phyloP scores from a whole-genome alignment of 768 basidiomycete species.

The Coprinopsis strossmayeri region DNA sequence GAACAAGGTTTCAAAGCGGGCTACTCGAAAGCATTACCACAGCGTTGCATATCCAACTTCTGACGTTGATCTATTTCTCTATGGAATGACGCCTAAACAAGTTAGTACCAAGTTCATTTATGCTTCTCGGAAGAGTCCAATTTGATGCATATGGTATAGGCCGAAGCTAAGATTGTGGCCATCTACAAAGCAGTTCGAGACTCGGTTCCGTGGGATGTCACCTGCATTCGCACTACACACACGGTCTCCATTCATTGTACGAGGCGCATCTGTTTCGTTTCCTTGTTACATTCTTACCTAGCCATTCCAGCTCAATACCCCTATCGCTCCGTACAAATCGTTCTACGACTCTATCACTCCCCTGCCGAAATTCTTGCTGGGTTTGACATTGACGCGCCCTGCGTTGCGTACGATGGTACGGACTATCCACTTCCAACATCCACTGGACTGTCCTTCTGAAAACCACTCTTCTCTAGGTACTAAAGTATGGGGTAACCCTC shows the following conservation, averaged over 20 bases:
- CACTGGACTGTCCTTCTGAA: too few relatives aligned
- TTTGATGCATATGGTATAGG: too few relatives aligned
- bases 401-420: slow-evolving; percentile 41
- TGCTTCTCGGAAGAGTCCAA: too few relatives aligned
- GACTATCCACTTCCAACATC: too few relatives aligned
- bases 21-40: slow-evolving; percentile 54
- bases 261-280: too few relatives aligned
- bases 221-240: slow-evolving; percentile 60
- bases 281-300: not conserved
- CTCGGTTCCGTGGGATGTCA: slow-evolving; percentile 63
- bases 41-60: slow-evolving; percentile 49
- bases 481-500: slow-evolving; percentile 57
- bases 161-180: slow-evolving; percentile 49
- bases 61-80: slow-evolving; percentile 59
- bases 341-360: slow-evolving; percentile 53
- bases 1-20: slow-evolving; percentile 47
- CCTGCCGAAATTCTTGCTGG: slow-evolving; percentile 63
- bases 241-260: slow-evolving; percentile 58
- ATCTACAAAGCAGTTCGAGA: slow-evolving; percentile 62
- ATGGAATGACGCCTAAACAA: slow-evolving; percentile 50
- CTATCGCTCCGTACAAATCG: slow-evolving; percentile 58
- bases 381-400: slow-evolving; percentile 62
- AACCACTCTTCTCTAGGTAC: too few relatives aligned
- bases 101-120: too few relatives aligned
- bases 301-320: slow-evolving; percentile 49